Conservation (phyloP, 768 basidiomycete species). For the Lactifluus hygrophoroides region DNA sequence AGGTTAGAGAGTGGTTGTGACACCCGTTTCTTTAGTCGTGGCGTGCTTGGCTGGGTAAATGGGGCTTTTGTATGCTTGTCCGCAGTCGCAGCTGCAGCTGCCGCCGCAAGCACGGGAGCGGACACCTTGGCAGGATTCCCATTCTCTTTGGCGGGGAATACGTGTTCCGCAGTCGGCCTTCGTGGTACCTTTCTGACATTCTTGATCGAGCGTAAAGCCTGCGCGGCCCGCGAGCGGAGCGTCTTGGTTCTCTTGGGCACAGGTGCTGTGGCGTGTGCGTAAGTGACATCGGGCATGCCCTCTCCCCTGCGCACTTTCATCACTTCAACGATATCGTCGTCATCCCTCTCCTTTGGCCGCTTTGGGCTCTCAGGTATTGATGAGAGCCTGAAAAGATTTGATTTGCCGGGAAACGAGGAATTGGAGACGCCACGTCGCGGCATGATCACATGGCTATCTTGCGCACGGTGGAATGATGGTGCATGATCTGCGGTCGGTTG, state of each 20-base stretch:
- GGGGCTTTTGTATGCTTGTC: constrained; percentile 15
- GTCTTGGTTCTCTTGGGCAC: constrained; percentile 27
- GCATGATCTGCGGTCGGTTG: constrained; percentile 25
- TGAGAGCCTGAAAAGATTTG: constrained; percentile 1
- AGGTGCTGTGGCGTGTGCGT: constrained; percentile 15
- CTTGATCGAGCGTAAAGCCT: constrained; percentile 31
- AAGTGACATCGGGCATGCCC: constrained; percentile 24
- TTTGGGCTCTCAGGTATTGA: constrained; percentile 10
- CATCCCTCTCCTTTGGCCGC: constrained; percentile 20
- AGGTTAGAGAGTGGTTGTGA: constrained; percentile 26
- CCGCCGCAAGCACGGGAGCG: neutral
- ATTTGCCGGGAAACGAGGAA: neutral
- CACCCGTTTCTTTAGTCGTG: constrained; percentile 21
- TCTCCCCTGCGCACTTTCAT: constrained; percentile 29
- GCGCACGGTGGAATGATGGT: constrained; percentile 25
- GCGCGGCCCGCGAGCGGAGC: constrained; percentile 28
- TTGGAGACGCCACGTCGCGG: constrained; percentile 22
- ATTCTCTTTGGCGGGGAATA: constrained; percentile 8
- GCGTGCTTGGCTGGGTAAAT: constrained; percentile 18
- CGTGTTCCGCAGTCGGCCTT: constrained; percentile 8
- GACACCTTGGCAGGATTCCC: neutral
- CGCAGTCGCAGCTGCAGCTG: neutral
- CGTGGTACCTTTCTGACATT: constrained; percentile 25
- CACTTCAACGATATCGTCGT: constrained; percentile 31
- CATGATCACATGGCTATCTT: constrained; percentile 25